Evolutionary conservation across 2,329 filamentous ascomycete species (phyloP).

Genomic region (Periconia macrospinosa): DNA sequence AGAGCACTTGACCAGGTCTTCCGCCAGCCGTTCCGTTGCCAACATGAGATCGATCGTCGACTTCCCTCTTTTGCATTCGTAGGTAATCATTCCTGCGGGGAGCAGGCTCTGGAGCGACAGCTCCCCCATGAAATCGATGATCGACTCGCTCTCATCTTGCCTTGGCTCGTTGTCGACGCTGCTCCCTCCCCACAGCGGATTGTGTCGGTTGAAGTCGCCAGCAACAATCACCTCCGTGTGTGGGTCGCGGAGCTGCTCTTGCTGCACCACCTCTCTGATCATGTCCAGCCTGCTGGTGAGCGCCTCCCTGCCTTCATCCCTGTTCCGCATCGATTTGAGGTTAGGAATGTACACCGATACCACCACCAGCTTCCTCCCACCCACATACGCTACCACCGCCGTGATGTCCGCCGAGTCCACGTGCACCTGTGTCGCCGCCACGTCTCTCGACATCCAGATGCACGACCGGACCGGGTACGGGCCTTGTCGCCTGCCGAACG

Average conservation of each 20-base stretch:
- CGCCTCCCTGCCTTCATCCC: constrained; percentile 6
- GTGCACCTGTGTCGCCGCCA: constrained; percentile 7
- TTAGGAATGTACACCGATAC: constrained; percentile 10
- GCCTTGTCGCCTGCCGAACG: constrained; percentile 2
- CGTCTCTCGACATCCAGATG: constrained; percentile 4
- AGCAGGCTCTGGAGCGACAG: constrained; percentile 15
- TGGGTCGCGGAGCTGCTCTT: constrained; percentile 9
- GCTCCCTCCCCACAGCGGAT: constrained; percentile 14
- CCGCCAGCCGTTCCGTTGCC: constrained; percentile 8
- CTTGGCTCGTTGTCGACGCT: constrained; percentile 6
- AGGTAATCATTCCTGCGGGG: constrained; percentile 6
- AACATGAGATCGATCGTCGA: constrained; percentile 14
- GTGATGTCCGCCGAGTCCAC: constrained; percentile 12
- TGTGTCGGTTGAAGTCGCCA: constrained; percentile 15
- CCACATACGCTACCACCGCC: constrained; percentile 6
- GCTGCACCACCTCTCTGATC: constrained; percentile 9
- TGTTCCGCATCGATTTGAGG: constrained; percentile 5
- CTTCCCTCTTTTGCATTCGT: constrained; percentile 1
- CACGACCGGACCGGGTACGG: constrained; percentile 5
- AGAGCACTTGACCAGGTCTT: constrained; percentile 8
- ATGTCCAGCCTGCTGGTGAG: constrained; percentile 9
- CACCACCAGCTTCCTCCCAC: constrained; percentile 6
- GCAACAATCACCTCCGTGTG: constrained; percentile 13
- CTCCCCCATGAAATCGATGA: constrained; percentile 17
- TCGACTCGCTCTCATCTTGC: constrained; percentile 12